Base-by-base conservation (phyloP, 345 rosid genomes). In the Acer negundo region DNA sequence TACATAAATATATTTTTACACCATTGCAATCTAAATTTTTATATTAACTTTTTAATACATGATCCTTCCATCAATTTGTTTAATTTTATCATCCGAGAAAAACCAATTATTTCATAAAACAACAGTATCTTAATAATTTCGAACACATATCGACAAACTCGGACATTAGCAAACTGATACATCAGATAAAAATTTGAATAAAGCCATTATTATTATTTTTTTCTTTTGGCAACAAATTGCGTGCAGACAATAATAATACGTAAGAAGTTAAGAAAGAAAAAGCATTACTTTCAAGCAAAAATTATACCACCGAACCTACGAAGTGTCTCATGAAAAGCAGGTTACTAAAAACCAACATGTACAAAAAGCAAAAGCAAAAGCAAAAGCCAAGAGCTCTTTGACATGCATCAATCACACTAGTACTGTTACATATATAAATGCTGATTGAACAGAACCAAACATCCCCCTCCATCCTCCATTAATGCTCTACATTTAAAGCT, bases 381-480 rank as follows among this genome's bases (percentile, higher is more conserved):
- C n/a, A 10, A 77, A 26, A 44, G 26, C 67, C 10, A n/a, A 59
- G n/a, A 40, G 26, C 63, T n/a, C 8, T 73, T 5, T 44, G 58
- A 58, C 40, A 47, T 11, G 62, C 47, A 67, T 67, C 13, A 15
- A 46, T 62, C 38, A 35, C 38, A 35, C 6, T 35, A 5, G 3
- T 42, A 42, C 46, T 42, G 46, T 42, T 8, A 42, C 10, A 10
- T n/a, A 53, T 42, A 62, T 77, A 49, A 78, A 78, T 78, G 76
- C 44, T 53, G 75, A 78, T 71, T 71, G 80, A 80, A 82, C 80
- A 80, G 78, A 78, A 81, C 79, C 82, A 79, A 59, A 85, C 84
- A 83, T 83, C 84, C 85, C 84, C 72, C 23, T 73, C 75, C 23
- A 51, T 63, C 76, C 73, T 83, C 58, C 81, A 38, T 67, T 67